Evolutionary conservation across 2,329 filamentous ascomycete species (phyloP).

Genomic region (Trichophyton equinum): DNA sequence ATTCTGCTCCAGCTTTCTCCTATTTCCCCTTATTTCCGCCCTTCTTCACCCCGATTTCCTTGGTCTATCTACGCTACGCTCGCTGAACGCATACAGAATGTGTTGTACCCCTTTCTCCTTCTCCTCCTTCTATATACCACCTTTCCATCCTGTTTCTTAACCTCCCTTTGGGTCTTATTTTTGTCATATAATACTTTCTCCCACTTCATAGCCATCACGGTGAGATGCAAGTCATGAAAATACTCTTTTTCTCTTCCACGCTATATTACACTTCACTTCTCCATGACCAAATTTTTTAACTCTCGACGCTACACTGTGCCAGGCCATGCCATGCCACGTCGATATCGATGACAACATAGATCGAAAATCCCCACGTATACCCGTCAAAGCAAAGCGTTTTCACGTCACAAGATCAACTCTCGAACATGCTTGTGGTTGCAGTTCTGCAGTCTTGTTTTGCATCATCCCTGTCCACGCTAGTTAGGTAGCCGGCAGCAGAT

Average conservation of each 20-base stretch:
- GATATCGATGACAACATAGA: no score
- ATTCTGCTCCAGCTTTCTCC: neutral
- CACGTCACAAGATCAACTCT: no score
- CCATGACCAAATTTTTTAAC: no score
- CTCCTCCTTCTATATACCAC: neutral
- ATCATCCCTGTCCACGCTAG: no score
- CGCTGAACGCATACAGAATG: neutral
- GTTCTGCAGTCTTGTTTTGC: no score
- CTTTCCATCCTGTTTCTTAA: neutral
- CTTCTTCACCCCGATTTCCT: neutral
- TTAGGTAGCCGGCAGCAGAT: no score
- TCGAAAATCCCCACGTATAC: no score
- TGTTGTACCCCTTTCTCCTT: neutral
- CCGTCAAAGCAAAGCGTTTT: no score
- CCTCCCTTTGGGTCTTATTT: neutral
- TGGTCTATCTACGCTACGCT: neutral
- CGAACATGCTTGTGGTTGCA: no score
- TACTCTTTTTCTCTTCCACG: neutral
- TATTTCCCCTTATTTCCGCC: neutral
- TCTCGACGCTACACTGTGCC: no score
- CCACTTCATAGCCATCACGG: neutral
- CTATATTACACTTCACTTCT: neutral
- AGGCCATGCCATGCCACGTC: no score
- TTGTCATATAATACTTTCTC: neutral
- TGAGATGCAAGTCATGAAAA: constrained; percentile 1